These are phyloP conservation scores for Cyclocybe cylindracea DNA, from an alignment of 768 basidiomycete species.

Conservation along the genomic window DNA sequence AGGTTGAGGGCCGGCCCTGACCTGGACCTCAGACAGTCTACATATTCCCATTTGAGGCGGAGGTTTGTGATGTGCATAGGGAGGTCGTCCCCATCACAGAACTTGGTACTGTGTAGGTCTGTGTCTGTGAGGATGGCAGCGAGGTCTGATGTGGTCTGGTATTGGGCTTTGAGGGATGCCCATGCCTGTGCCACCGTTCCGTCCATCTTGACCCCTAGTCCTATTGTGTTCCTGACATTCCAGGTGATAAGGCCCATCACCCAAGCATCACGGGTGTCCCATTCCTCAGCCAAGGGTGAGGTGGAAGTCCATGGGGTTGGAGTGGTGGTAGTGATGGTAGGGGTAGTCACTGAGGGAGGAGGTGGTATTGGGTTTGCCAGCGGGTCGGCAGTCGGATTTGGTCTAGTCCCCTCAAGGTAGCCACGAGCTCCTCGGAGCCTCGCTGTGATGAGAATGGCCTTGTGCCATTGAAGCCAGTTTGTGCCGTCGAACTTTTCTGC, in stretches of 20 bases:
- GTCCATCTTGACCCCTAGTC: slow-evolving; percentile 18
- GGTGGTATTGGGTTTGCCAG: too few relatives aligned
- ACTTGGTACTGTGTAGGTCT: not conserved
- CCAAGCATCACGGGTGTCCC: slow-evolving; percentile 15
- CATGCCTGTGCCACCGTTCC: slow-evolving; percentile 21
- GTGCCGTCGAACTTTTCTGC: too few relatives aligned
- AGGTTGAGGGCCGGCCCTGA: too few relatives aligned
- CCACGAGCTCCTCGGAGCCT: too few relatives aligned
- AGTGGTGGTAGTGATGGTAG: too few relatives aligned
- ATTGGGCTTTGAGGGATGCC: slow-evolving; percentile 15
- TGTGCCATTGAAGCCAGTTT: too few relatives aligned
- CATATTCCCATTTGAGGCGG: slow-evolving; percentile 14
- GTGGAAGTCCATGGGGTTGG: slow-evolving; percentile 7
- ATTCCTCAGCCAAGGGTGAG: slow-evolving; percentile 14
- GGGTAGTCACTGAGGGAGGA: too few relatives aligned
- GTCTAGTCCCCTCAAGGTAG: too few relatives aligned
- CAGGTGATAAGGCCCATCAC: slow-evolving; percentile 9
- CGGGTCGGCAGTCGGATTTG: too few relatives aligned
- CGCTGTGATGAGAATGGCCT: too few relatives aligned
- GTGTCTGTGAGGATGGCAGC: slow-evolving; percentile 7
- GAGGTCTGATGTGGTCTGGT: slow-evolving; percentile 10
- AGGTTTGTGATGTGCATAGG: slow-evolving; percentile 13
- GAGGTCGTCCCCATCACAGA: slow-evolving; percentile 12
- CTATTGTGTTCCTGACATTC: slow-evolving; percentile 20
- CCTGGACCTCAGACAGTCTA: too few relatives aligned